Base-by-base conservation (phyloP, 73 alveolate species). In the Breviolum minutum region DNA sequence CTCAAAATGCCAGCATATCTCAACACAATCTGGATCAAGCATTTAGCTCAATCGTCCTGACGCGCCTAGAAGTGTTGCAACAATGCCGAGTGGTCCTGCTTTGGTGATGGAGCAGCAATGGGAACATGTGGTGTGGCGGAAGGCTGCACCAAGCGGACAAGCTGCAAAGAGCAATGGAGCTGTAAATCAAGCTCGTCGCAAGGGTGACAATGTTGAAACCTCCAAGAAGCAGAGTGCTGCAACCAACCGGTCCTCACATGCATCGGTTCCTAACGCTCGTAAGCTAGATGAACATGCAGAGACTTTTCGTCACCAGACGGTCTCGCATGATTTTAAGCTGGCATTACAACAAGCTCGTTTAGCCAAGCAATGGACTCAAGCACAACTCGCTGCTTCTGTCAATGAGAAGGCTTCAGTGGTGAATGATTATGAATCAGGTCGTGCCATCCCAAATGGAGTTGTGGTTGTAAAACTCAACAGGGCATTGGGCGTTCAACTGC, bases 321-420 rank as follows among this genome's bases (percentile, higher is more conserved):
- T 99, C 63, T 99, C 99, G 10, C 99, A 95, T 68, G 99, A 99
- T 95, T 99, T 99, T 81, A 99, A 99, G 62, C 86, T 85, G 73
- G 99, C 99, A 63, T 99, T 99, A 48, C 99, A 95, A 73, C 95
- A 99, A 92, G 99, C 99, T 24, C 99, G 99, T 90, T 95, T 87
- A 54, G 99, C 99, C 60, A 99, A 99, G 93, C 99, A 99, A 84
- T 87, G 99, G 99, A 99, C 99, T 61, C 99, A 99, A 92, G 99
- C 99, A 30, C 99, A 99, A 91, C 99, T 99, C 64, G 99, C 99
- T 71, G 99, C 99, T 81, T 99, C 99, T 70, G 90, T 99, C 97
- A 99, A 99, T 91, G 99, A 99, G 99, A 99, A 99, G 99, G 98
- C 99, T 14, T 93, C 99, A 22, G 99, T 90, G 71, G 99, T 99